Conservation (phyloP, 768 basidiomycete genomes). For the Tremella yokohamensis region DNA sequence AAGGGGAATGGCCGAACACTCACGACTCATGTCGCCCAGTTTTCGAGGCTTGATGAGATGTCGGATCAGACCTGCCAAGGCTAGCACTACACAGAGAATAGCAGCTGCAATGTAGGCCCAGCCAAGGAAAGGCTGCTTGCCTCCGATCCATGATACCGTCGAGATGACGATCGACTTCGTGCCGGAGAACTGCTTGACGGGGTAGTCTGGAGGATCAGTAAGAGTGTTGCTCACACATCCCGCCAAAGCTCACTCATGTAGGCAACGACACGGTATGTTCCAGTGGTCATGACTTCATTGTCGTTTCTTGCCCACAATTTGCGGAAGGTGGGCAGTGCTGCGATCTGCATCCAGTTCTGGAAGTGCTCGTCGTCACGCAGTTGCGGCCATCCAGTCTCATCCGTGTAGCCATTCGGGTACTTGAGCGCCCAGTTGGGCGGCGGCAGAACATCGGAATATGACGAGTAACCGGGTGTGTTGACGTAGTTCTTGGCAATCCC, state of each 20-base stretch:
- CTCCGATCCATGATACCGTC: constrained; percentile 97
- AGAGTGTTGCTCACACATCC: not conserved
- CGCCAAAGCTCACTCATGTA: constrained; percentile 65
- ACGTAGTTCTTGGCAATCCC: constrained; percentile 90
- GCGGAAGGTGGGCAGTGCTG: constrained; percentile 92
- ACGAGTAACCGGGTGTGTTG: constrained; percentile 61
- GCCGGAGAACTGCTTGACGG: constrained; percentile 82
- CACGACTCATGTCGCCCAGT: constrained; percentile 49
- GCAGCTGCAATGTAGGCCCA: constrained; percentile 95
- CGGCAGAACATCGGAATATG: constrained; percentile 68
- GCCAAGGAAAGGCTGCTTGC: constrained; percentile 96
- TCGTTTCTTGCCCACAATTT: constrained; percentile 94
- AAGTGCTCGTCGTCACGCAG: constrained; percentile 80
- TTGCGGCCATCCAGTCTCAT: constrained; percentile 65
- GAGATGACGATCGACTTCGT: constrained; percentile 97
- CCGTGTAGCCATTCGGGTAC: constrained; percentile 72
- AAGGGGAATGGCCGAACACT: constrained; percentile 16
- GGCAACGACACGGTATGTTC: constrained; percentile 70
- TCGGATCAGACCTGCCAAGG: constrained; percentile 79
- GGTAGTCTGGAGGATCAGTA: constrained; percentile 68
- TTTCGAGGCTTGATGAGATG: constrained; percentile 85
- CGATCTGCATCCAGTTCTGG: constrained; percentile 99
- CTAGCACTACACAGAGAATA: constrained; percentile 79
- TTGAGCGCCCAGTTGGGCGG: constrained; percentile 84
- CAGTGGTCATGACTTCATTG: constrained; percentile 63